Evolutionary conservation across 169 alveolate genomes (phyloP).

Genomic region (Eimeria sp.): DNA sequence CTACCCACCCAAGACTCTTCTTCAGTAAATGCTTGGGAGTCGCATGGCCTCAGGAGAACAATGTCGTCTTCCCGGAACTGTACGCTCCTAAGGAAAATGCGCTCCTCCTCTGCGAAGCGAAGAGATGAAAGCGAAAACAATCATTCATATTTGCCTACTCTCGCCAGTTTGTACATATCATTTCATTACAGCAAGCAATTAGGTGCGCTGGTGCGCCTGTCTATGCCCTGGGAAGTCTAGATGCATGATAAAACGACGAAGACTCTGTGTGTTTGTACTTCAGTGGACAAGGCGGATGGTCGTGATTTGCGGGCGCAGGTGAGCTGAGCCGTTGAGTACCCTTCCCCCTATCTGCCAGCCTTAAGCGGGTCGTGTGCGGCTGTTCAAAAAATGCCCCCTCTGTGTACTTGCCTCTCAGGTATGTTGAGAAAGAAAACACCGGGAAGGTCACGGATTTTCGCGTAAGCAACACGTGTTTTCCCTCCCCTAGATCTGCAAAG

Average conservation of each 20-base stretch:
- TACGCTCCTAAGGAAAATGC: slow-evolving; percentile 76
- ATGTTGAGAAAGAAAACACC: slow-evolving; percentile 73
- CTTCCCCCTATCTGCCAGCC: slow-evolving; percentile 31
- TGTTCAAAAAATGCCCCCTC: background rate
- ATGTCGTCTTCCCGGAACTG: slow-evolving; percentile 80
- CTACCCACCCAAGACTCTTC: slow-evolving; percentile 65
- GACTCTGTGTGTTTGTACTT: background rate
- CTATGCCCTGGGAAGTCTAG: background rate
- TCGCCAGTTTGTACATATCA: background rate
- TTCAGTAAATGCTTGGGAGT: slow-evolving; percentile 61
- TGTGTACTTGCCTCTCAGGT: slow-evolving; percentile 48
- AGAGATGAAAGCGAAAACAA: background rate
- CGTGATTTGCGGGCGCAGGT: background rate
- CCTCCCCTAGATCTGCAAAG: slow-evolving; percentile 78
- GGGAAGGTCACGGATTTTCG: slow-evolving; percentile 78
- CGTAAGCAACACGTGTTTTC: slow-evolving; percentile 74
- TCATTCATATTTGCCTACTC: background rate
- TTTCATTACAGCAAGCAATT: background rate
- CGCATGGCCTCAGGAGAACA: slow-evolving; percentile 81
- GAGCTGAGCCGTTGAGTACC: background rate
- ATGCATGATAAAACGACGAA: background rate
- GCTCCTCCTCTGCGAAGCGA: slow-evolving; percentile 77
- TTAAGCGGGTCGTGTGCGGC: background rate
- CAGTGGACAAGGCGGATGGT: background rate
- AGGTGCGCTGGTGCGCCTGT: background rate